Percentiles rank a stretch among this genome's conserved stretches.
These are phyloP conservation scores for Malassezia caprae DNA, from an alignment of 1,284 basidiomycete species.

Conservation along the genomic window DNA sequence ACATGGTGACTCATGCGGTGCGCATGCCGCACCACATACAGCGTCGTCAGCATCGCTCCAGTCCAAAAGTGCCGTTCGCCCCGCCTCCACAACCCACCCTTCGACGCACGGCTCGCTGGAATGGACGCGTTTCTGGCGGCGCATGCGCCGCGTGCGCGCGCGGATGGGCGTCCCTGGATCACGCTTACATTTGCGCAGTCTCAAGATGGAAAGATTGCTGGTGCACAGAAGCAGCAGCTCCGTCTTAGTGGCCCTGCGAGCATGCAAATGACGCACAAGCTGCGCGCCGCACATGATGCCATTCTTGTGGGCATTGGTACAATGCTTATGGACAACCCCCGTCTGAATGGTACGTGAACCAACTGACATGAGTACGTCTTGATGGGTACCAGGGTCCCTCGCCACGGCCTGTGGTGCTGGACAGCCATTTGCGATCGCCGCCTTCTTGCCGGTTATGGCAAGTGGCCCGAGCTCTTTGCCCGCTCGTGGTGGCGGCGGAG, in stretches of 20 bases:
- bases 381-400: constrained; percentile 30
- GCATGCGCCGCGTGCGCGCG: neutral
- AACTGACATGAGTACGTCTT: constrained; percentile 34
- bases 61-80: neutral
- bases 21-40: constrained; percentile 66
- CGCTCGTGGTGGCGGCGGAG: constrained; percentile 54
- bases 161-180: constrained; percentile 31
- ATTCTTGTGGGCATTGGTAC: constrained; percentile 86
- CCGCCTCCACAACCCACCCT: neutral
- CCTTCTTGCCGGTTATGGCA: constrained; percentile 61
- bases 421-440: constrained; percentile 61
- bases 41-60: constrained; percentile 55
- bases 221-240: constrained; percentile 62
- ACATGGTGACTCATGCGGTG: constrained; percentile 43
- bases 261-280: constrained; percentile 82
- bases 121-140: constrained; percentile 2
- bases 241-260: constrained; percentile 73
- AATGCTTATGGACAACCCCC: constrained; percentile 77
- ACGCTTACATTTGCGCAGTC: constrained; percentile 93
- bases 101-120: too few relatives aligned
- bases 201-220: constrained; percentile 82
- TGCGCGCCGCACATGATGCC: constrained; percentile 68
- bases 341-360: constrained; percentile 57
- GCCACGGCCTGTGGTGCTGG: constrained; percentile 75
- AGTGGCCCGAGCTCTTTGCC: neutral